phyloP scores from a whole-genome alignment of 257 asterid genomes.

The Lycium ferocissimum region DNA sequence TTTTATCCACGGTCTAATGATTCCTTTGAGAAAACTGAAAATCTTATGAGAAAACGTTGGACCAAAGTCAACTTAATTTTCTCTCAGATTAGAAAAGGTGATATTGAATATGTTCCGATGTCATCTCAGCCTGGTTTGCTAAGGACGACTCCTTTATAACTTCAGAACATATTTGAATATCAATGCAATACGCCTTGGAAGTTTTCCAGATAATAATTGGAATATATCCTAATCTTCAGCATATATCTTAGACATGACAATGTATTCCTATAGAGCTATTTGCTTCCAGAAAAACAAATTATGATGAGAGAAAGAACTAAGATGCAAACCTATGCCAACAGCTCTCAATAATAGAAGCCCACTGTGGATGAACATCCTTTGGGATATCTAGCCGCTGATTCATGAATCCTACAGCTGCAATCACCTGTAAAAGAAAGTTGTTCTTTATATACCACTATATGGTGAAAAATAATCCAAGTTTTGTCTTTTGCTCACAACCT shows the following conservation, averaged over 20 bases:
- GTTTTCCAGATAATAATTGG: background rate
- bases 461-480: background rate
- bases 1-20: no score
- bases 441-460: constrained; percentile 6
- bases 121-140: no score
- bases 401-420: constrained; percentile 98
- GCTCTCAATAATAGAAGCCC: constrained; percentile 85
- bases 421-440: constrained; percentile 61
- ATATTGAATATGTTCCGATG: no score
- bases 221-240: background rate
- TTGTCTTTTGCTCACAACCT: background rate
- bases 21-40: no score
- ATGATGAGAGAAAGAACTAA: background rate
- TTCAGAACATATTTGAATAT: background rate
- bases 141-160: background rate
- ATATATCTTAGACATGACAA: background rate
- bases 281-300: background rate
- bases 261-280: constrained; percentile 5
- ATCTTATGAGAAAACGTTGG: no score
- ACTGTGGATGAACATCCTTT: constrained; percentile 66
- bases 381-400: constrained; percentile 88
- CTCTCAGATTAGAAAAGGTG: background rate
- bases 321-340: constrained; percentile 79
- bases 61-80: background rate
- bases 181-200: background rate